Base-by-base conservation (phyloP, 225 moss, liverwort and hornwort species). In the Physcomitrium patens region DNA sequence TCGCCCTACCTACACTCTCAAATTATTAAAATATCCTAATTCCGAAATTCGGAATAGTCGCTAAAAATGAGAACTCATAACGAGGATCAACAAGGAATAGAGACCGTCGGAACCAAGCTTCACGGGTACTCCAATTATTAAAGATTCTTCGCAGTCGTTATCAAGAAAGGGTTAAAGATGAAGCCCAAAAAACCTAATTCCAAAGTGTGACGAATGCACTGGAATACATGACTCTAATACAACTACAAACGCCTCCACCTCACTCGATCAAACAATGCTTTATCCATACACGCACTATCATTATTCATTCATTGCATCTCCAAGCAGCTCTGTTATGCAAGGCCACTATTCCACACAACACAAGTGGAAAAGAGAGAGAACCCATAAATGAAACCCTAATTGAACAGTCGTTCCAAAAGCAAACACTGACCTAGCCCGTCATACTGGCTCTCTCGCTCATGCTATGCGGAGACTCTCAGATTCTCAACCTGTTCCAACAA, bases 341-440 rank as follows among this genome's bases (percentile, higher is more conserved):
- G 9, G 62, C 44, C 60, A 74, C 41, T 48, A 22, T 18, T 76
- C 63, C 41, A 1, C 17, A 60, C 27, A 57, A 12, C 19, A 69
- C 24, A 50, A 17, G 0, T 22, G 57, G n/a, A 24, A 24, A 24
- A 44, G 67, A 14, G 8, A 19, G 15, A 19, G 19, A 67, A 37
- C 31, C 52, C 26, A 24, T 27, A 43, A 50, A 58, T 59, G 16
- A 14, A 80, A 43, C 75, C 70, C 80, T 75, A 69, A 80, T 41
- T 49, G 26, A 64, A 51, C 46, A 59, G 45, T 17, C 50, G 41
- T 50, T 54, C 28, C 9, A 23, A 37, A 63, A 12, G 47, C 50
- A 59, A 74, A 58, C 46, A 78, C 82, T 70, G 69, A 82, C 73
- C 77, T 82, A 78, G n/a, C 74, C 37, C 70, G 74, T 70, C 78